Evolutionary conservation across 768 basidiomycete genomes (phyloP).

Genomic region (Tulasnella sp.): DNA sequence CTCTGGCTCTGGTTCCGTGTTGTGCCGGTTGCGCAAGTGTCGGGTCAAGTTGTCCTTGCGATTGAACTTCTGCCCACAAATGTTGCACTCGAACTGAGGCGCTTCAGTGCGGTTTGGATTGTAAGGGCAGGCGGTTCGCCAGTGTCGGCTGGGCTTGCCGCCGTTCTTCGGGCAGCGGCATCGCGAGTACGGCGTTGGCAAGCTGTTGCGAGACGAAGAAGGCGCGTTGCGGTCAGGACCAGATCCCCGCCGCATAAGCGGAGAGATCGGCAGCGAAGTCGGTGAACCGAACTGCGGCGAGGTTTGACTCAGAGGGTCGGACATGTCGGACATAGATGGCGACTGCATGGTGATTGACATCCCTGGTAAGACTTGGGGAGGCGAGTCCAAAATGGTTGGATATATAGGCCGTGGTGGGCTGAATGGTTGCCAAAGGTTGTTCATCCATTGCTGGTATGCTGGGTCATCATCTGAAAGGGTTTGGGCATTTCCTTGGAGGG

Average conservation of each 20-base stretch:
- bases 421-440: conserved; percentile 1
- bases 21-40: conserved; percentile 2
- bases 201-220: neutral
- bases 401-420: neutral
- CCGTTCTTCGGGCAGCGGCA: conserved; percentile 15
- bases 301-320: neutral
- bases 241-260: neutral
- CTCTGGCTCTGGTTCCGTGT: neutral
- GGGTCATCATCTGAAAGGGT: neutral
- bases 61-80: conserved; percentile 5
- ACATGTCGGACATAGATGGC: neutral
- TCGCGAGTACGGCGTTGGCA: neutral
- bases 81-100: neutral
- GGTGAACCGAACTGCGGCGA: neutral
- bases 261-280: neutral
- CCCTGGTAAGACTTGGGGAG: neutral
- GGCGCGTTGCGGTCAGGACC: neutral
- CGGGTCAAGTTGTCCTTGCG: conserved; percentile 15
- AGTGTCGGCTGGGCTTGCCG: conserved; percentile 11
- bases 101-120: neutral
- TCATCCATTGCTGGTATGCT: conserved; percentile 6
- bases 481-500: neutral
- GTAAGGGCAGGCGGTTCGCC: conserved; percentile 13
- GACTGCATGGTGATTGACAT: conserved; percentile 3
- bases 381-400: neutral